Evolutionary conservation across 2,329 filamentous ascomycete species (phyloP), one percentile per base, ranked within the genome.

Genomic region (Phialophora chinensis): DNA sequence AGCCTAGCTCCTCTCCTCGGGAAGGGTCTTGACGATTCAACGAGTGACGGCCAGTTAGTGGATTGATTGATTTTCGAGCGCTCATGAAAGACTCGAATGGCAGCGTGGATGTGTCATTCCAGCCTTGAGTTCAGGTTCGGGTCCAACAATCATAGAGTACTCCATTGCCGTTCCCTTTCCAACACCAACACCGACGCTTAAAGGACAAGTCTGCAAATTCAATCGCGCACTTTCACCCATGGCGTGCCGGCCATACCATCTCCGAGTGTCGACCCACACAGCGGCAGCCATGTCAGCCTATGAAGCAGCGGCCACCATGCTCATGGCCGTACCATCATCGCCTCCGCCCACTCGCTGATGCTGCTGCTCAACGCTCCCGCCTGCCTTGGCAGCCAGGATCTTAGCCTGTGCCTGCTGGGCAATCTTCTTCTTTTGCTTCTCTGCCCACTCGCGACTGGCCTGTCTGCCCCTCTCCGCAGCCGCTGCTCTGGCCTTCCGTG

Each of bases 401-500:
- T 63, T 69, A 38, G 61, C 62, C 20, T 60, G 62, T n/a, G 59
- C 60, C 23, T 68, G 67, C 44, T 50, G 20, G 3, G 67, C 65
- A 62, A 70, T 60, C 44, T 66, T 71, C 62, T 66, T 72, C 66
- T 72, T 74, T 70, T 77, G 72, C 65, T 72, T 75, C 66, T 77
- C 75, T 23, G 76, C 76, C 76, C 76, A 78, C 64, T 76, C 75
- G 29, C 75, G 72, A 62, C 76, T 77, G 11, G 76, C 75, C 33
- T 73, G 65, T 67, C 76, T 66, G 42, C 76, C 75, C 49, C 75
- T 67, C 63, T 77, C 75, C 8, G 76, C 76, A 33, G 76, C 76
- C 61, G 77, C 76, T n/a, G 70, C 73, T 25, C 76, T 70, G 6
- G 76, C 76, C 64, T 74, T 74, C 29, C 71, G 73, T 1, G 75